A percentile compares a stretch with the other conserved stretches of the same genome.
Evolutionary conservation across 2,329 filamentous ascomycete genomes (phyloP).

Genomic region (Fusarium tupiense): DNA sequence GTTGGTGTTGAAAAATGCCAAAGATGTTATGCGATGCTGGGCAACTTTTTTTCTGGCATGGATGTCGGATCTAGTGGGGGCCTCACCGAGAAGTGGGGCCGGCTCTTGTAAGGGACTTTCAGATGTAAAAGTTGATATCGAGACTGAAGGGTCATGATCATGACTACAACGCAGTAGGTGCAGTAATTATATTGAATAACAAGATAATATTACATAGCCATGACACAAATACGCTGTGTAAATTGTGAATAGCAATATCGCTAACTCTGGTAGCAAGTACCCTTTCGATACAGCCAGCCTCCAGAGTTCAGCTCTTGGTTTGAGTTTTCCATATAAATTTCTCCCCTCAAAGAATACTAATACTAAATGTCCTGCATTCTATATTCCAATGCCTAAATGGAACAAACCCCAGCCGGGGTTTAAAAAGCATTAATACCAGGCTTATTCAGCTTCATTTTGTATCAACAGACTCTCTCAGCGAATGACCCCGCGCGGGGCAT

Average conservation of each 20-base stretch:
- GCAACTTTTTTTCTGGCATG: conserved; percentile 43
- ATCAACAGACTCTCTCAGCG: conserved; percentile 25
- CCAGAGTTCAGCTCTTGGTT: neutral
- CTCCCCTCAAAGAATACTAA: neutral
- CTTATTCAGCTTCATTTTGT: conserved; percentile 18
- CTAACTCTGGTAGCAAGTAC: too few relatives aligned
- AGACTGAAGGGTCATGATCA: neutral
- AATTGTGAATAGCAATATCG: too few relatives aligned
- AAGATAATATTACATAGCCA: too few relatives aligned
- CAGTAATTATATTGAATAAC: neutral
- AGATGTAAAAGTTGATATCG: neutral
- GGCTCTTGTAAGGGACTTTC: conserved; percentile 9
- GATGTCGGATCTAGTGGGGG: conserved; percentile 37
- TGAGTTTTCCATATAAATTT: too few relatives aligned
- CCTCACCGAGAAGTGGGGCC: conserved; percentile 31
- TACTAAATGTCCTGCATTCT: too few relatives aligned
- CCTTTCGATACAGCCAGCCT: too few relatives aligned
- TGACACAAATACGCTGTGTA: too few relatives aligned
- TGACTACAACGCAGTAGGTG: neutral
- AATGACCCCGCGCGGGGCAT: conserved; percentile 45
- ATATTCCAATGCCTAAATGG: too few relatives aligned
- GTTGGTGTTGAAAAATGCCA: conserved; percentile 31
- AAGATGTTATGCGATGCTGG: conserved; percentile 15
- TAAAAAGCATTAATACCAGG: neutral
- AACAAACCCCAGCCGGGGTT: fast-evolving